Evolutionary conservation across 805 yeast species (phyloP), one percentile per base, ranked within the genome.

Genomic region (Candida verbasci): DNA sequence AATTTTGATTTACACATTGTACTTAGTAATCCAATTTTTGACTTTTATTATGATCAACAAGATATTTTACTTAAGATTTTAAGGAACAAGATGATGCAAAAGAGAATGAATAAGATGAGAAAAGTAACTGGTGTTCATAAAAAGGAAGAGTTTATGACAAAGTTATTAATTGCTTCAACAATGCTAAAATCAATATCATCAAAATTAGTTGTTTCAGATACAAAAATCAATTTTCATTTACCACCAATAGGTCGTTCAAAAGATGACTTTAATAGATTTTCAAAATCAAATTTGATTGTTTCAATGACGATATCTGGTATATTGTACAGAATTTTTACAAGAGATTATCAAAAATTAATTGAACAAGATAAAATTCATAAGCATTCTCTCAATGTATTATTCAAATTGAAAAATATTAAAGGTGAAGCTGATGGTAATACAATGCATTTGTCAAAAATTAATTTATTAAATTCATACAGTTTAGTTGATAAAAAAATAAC

Each of bases 41-140:
- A 58, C 38, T 39, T 65, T 20, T 67, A 59, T 40, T 58, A 60
- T 24, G 72, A 67, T 40, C 72, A 68, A 41, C 35, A 62, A 11
- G 55, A 55, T 7, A 34, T 32, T 10, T 34, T 55, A 15, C 31
- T 47, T 21, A 29, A 34, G 11, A 23, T 33, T 31, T 24, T 33
- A 9, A 28, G 28, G 30, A 31, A 39, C 16, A 35, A 34, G 11
- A 35, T 39, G 37, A 28, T 30, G 37, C 34, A 27, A 22, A 21
- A 38, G 20, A 24, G 37, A 35, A 39, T 17, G 32, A 31, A 41
- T 15, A 33, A 30, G 7, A 33, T 34, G 31, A 29, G 35, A 25
- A 37, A 35, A 20, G 37, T 39, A 9, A 23, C 40, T 11, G 40
- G 37, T 9, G 34, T 27, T 6, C 28, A 41, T 22, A 32, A 35